Percentiles rank a stretch among this genome's conserved stretches.
Evolutionary conservation across 768 basidiomycete species (phyloP).

Genomic region (Rhizopogon salebrosus): DNA sequence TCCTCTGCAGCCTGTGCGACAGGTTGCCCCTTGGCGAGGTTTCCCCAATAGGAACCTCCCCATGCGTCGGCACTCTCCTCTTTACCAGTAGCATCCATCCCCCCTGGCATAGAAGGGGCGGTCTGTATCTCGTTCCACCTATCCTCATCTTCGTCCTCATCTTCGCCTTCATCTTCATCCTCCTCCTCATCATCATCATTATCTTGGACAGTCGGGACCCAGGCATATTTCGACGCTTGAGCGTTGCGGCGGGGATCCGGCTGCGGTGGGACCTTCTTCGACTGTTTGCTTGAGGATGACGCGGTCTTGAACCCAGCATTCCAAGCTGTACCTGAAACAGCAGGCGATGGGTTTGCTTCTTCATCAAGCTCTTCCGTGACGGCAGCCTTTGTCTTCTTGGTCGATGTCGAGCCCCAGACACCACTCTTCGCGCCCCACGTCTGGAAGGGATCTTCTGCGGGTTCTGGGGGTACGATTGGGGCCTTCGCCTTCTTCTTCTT

Average conservation of each 20-base stretch:
- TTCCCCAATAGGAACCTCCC: conserved; percentile 21
- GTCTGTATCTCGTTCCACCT: conserved; percentile 21
- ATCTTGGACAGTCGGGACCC: conserved; percentile 12
- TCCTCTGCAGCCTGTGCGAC: conserved; percentile 5
- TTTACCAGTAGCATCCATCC: not conserved
- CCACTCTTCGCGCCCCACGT: not conserved
- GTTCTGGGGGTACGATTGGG: not conserved
- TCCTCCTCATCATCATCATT: conserved; percentile 8
- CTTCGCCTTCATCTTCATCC: not conserved
- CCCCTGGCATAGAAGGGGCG: not conserved
- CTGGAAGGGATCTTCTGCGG: not conserved
- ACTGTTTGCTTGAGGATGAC: conserved; percentile 4
- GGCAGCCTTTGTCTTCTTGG: not conserved
- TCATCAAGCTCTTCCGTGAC: conserved; percentile 17
- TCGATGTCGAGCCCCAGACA: not conserved
- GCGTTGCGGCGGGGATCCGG: conserved; percentile 5
- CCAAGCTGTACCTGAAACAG: conserved; percentile 10
- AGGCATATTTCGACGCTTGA: conserved; percentile 7
- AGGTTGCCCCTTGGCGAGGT: conserved; percentile 16
- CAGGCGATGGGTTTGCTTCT: conserved; percentile 6
- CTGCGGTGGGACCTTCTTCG: conserved; percentile 11
- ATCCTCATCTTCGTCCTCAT: conserved; percentile 19
- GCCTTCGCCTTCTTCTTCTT: conserved; percentile 16
- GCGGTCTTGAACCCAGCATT: not conserved
- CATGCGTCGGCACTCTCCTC: not conserved